Evolutionary conservation across 2,329 filamentous ascomycete species (phyloP), one percentile per base, ranked within the genome.

Genomic region (Ciborinia camelliae): DNA sequence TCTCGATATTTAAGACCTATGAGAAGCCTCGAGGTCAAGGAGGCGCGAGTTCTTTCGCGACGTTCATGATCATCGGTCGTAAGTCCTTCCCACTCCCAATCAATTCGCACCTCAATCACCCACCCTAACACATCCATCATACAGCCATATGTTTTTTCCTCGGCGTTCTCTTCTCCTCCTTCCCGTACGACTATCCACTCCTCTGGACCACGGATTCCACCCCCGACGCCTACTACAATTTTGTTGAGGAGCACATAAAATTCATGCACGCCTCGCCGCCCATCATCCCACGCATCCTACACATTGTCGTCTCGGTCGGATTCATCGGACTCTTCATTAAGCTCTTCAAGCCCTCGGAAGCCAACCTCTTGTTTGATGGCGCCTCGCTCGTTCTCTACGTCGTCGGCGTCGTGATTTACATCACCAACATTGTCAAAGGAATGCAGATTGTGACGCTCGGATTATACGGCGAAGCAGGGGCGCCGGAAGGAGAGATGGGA

Each of bases 41-140:
- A 18, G 72, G 86, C 65, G 82, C 85, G 57, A 80, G 81, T 73
- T 92, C 92, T 58, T 99, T 99, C 77, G 92, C 93, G 78, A 97
- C 95, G 54, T 97, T 97, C 76, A 89, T 99, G 79, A 97, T 99
- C 76, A 89, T 98, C 71, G 93, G 92, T 70, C 92, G 94, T 97
- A 85, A 76, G 91, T 68, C 50, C 45, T 50, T 15, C 18, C 20
- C n/a, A 4, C 28, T 18, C 18, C 14, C 35, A n/a, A 59, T 41
- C 5, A 28, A 50, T 9, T 14, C 5, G 9, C 59, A 18, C 20
- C 12, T 23, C 47, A 32, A 52, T 39, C 10, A 18, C 57, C n/a
- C 32, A 47, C 45, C 66, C 54, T 63, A 26, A 59, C 53, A 35
- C 30, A 23, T 30, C 4, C 45, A 1, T 32, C 57, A 28, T 6